These are phyloP conservation scores for Cladosporium sp. DNA, from an alignment of 2,329 filamentous ascomycete genomes.

Conservation along the genomic window DNA sequence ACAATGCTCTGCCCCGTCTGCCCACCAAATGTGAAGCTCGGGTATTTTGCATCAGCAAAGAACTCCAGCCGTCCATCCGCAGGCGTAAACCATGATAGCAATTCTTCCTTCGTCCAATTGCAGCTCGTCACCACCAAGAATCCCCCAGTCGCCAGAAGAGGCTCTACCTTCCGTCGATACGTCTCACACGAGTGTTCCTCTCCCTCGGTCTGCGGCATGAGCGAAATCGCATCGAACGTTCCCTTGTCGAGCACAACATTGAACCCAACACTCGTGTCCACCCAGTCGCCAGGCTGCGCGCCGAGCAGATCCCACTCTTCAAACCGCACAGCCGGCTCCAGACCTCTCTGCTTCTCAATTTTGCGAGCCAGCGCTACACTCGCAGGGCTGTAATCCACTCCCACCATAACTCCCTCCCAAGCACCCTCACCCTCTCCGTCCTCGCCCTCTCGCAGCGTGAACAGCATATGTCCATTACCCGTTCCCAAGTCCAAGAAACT, in stretches of 20 bases:
- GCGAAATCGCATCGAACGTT: conserved; percentile 90
- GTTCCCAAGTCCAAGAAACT: conserved; percentile 85
- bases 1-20: conserved; percentile 86
- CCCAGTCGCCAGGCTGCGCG: conserved; percentile 55
- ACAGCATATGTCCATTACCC: conserved; percentile 90
- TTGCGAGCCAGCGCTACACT: conserved; percentile 73
- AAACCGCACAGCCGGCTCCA: conserved; percentile 47
- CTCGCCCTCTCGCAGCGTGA: conserved; percentile 69
- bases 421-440: conserved; percentile 35
- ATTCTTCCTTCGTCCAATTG: conserved; percentile 94
- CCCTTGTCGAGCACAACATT: conserved; percentile 97
- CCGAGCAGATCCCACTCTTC: conserved; percentile 55
- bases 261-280: conserved; percentile 62
- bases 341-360: conserved; percentile 48
- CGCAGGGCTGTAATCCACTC: conserved; percentile 81
- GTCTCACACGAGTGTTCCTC: conserved; percentile 60
- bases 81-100: conserved; percentile 73
- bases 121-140: conserved; percentile 89
- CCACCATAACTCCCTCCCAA: conserved; percentile 72
- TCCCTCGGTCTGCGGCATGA: conserved; percentile 45
- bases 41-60: conserved; percentile 74
- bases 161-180: conserved; percentile 70
- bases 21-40: conserved; percentile 85
- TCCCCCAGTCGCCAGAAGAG: conserved; percentile 69
- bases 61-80: conserved; percentile 55